These are phyloP conservation scores for Maudiozyma serrabonitensis DNA, from an alignment of 805 yeast genomes.

Conservation along the genomic window DNA sequence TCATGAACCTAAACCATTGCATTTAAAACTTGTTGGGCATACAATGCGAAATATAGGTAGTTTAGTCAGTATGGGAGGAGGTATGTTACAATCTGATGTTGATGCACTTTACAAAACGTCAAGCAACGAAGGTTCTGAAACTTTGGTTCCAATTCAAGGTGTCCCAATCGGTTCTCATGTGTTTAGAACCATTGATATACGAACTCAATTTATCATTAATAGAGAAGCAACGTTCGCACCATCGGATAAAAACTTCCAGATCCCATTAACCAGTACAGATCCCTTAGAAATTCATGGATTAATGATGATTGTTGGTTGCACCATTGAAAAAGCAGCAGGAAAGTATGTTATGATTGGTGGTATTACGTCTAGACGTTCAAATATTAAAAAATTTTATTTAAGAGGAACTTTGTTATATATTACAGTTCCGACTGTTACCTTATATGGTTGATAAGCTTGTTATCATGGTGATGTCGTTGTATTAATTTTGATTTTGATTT, in stretches of 20 bases:
- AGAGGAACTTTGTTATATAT: slow-evolving; percentile 16
- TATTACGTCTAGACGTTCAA: slow-evolving; percentile 9
- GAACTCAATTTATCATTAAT: slow-evolving; percentile 9
- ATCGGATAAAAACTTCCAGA: background rate
- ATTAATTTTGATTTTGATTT: too few relatives aligned
- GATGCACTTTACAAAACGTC: slow-evolving; percentile 7
- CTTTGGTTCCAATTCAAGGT: background rate
- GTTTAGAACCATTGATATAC: slow-evolving; percentile 11
- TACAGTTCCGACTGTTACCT: slow-evolving; percentile 1
- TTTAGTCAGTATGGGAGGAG: slow-evolving; percentile 21
- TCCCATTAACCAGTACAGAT: background rate
- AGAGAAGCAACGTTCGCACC: background rate
- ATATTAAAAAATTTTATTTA: slow-evolving; percentile 10
- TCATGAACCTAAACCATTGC: slow-evolving; percentile 5
- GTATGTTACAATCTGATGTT: slow-evolving; percentile 24
- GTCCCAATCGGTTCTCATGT: slow-evolving; percentile 11
- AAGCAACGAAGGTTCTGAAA: too few relatives aligned
- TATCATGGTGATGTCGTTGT: too few relatives aligned
- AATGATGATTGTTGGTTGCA: slow-evolving; percentile 1
- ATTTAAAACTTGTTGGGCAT: slow-evolving; percentile 23
- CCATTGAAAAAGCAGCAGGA: slow-evolving; percentile 9
- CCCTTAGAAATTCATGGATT: background rate
- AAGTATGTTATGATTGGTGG: slow-evolving; percentile 21
- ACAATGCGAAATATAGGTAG: slow-evolving; percentile 16
- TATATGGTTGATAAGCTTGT: background rate